Percentiles rank a stretch among this genome's conserved stretches.
Conservation (phyloP, 2,329 filamentous ascomycete species). For the Calonectria hongkongensis region DNA sequence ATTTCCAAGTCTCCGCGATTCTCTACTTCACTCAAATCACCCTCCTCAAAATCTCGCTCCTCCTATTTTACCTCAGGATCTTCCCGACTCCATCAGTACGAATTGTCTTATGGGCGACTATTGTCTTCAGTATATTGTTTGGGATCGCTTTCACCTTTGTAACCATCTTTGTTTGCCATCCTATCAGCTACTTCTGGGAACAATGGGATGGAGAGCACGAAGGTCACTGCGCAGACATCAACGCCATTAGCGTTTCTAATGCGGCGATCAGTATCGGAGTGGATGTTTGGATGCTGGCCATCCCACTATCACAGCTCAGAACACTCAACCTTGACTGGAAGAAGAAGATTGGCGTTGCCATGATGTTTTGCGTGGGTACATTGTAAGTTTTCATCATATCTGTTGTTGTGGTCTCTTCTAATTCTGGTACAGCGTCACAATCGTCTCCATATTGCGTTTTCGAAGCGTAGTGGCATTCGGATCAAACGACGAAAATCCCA, state of each 20-base stretch:
- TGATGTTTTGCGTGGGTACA: slow-evolving; percentile 70
- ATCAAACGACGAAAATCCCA: slow-evolving; percentile 52
- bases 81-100: slow-evolving; percentile 7
- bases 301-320: slow-evolving; percentile 69
- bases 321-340: slow-evolving; percentile 66
- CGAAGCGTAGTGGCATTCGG: slow-evolving; percentile 3
- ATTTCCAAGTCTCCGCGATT: slow-evolving; percentile 9
- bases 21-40: slow-evolving; percentile 18
- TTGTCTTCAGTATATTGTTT: slow-evolving; percentile 51
- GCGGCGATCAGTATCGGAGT: slow-evolving; percentile 71
- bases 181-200: slow-evolving; percentile 71
- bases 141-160: slow-evolving; percentile 65
- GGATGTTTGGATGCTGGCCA: slow-evolving; percentile 70
- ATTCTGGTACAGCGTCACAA: background rate
- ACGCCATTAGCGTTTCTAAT: slow-evolving; percentile 70
- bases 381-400: slow-evolving; percentile 58
- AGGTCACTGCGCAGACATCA: slow-evolving; percentile 70
- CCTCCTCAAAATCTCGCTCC: slow-evolving; percentile 13
- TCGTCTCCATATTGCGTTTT: slow-evolving; percentile 5
- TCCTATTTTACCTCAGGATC: slow-evolving; percentile 17
- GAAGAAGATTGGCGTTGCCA: slow-evolving; percentile 60
- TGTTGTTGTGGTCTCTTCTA: background rate
- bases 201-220: slow-evolving; percentile 68
- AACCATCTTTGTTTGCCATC: slow-evolving; percentile 70
- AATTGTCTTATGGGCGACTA: background rate